These are phyloP conservation scores for Plasmodium adleri DNA, from an alignment of 169 alveolate species.

Conservation along the genomic window DNA sequence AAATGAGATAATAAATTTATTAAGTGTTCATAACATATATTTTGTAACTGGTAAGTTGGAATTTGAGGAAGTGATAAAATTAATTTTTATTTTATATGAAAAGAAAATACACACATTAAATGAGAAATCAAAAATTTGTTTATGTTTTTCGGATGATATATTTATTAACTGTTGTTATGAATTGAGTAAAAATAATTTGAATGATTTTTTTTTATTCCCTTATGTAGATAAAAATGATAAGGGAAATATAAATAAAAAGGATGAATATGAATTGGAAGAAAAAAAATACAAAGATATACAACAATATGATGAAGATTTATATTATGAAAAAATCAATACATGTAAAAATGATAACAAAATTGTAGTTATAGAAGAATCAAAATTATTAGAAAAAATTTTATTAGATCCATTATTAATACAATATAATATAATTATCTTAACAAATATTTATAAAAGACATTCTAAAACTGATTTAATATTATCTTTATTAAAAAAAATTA, in stretches of 20 bases:
- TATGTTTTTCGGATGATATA: conserved; percentile 34
- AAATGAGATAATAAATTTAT: conserved; percentile 36
- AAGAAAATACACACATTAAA: conserved; percentile 67
- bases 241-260: conserved; percentile 8
- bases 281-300: neutral
- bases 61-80: conserved; percentile 47
- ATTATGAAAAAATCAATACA: neutral
- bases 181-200: conserved; percentile 31
- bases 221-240: neutral
- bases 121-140: conserved; percentile 53
- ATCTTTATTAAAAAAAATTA: conserved; percentile 76
- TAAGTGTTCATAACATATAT: conserved; percentile 38
- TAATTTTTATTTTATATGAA: conserved; percentile 48
- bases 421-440: conserved; percentile 80
- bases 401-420: conserved; percentile 84
- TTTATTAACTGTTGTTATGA: conserved; percentile 9
- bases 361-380: conserved; percentile 42
- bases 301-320: neutral
- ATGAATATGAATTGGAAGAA: neutral
- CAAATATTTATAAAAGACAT: conserved; percentile 78
- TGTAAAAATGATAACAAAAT: conserved; percentile 19
- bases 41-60: conserved; percentile 51
- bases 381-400: conserved; percentile 54
- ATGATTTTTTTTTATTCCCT: conserved; percentile 25
- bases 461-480: conserved; percentile 77